Evolutionary conservation across 805 yeast species (phyloP), one percentile per base, ranked within the genome.

Genomic region (Nakazawaea holstii): DNA sequence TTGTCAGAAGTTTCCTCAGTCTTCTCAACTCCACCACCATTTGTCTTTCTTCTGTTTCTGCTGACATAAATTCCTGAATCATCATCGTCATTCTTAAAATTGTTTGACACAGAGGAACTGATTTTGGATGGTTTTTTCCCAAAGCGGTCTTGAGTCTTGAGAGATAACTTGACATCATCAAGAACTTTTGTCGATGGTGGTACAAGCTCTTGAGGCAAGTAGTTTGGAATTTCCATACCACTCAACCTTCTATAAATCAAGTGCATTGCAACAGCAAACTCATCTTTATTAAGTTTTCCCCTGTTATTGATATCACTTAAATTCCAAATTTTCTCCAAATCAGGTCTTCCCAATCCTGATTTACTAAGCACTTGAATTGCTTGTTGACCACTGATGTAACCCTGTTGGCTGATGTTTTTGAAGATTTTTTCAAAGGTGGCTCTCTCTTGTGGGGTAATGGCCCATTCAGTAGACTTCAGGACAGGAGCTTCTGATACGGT

Each of bases 261-360:
- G 72, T 95, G 97, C 98, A 92, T 94, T 30, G 98, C 97, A 32
- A 94, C 90, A 0, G 96, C 85, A 69, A 92, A 94, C 64, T 89
- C 96, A 62, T 92, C 97, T 58, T 80, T 82, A 62, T 87, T 87
- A 55, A 92, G 78, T 60, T 79, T 81, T 4, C 97, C 97, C 47
- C 84, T 76, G 62, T 90, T 86, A 47, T 83, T 82, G 13, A 83
- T 77, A 62, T 94, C 98, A 48, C 91, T 79, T 54, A 92, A 73
- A 42, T 80, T 87, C 99, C 99, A 92, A 52, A 94, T 90, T 37
- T 82, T 74, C 64, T 91, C 98, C 52, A 92, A 74, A 58, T 91
- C 97, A 4, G 80, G 73, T 64, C 97, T 81, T 48, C 82, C 74
- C 55, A 94, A 77, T 2, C 98, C 98, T 17, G 96, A 86, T 67